These are phyloP conservation scores for Domatiomyces globalis DNA, from an alignment of 2,329 filamentous ascomycete species.

Conservation along the genomic window DNA sequence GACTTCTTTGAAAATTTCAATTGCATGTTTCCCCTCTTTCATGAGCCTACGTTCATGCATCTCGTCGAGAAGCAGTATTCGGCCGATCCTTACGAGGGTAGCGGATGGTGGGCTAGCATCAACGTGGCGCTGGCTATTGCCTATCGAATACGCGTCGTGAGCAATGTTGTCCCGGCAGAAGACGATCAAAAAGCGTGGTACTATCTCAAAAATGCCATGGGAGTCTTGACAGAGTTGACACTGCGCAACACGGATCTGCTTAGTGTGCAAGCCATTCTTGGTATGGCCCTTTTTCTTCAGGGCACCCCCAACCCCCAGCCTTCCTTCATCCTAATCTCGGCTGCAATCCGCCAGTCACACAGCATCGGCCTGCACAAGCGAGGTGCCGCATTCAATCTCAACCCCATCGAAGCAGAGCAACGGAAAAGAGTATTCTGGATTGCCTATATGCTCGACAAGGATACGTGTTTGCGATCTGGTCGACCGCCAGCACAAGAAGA, in stretches of 20 bases:
- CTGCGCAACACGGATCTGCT: constrained; percentile 93
- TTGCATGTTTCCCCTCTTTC: constrained; percentile 94
- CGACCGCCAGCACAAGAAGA: constrained; percentile 59
- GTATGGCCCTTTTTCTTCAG: constrained; percentile 87
- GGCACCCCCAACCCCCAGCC: constrained; percentile 95
- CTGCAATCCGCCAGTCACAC: constrained; percentile 79
- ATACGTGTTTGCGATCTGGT: constrained; percentile 59
- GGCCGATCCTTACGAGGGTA: constrained; percentile 79
- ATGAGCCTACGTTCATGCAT: constrained; percentile 97
- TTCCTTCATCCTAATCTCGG: constrained; percentile 77
- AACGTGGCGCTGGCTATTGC: constrained; percentile 91
- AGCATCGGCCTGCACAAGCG: constrained; percentile 92
- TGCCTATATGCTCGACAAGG: constrained; percentile 58
- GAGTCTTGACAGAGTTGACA: constrained; percentile 77
- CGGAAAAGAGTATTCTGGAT: constrained; percentile 67
- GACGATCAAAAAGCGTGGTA: constrained; percentile 93
- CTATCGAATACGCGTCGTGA: constrained; percentile 86
- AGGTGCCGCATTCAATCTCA: constrained; percentile 82
- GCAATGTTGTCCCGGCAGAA: constrained; percentile 74
- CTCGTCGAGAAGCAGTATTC: constrained; percentile 90
- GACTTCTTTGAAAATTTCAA: constrained; percentile 99
- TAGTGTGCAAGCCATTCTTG: constrained; percentile 83
- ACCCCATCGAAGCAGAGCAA: constrained; percentile 87
- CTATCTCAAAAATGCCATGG: constrained; percentile 93
- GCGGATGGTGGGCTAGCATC: constrained; percentile 95